Evolutionary conservation across 2,329 filamentous ascomycete genomes (phyloP).

Genomic region (Botryotinia convoluta): DNA sequence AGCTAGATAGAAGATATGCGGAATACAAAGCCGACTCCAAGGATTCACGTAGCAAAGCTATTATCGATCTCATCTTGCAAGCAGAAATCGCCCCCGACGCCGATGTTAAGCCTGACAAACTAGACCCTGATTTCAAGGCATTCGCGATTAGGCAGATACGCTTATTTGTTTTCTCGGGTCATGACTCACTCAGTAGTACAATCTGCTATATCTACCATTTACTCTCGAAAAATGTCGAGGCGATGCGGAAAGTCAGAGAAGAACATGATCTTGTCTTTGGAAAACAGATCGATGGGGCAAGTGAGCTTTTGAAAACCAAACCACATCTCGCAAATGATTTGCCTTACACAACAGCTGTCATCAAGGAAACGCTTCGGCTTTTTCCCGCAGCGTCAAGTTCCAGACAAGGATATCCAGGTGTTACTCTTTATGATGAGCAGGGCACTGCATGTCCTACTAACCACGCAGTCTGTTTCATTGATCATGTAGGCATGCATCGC

Average conservation of each 20-base stretch:
- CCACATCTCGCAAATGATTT: slow-evolving; percentile 26
- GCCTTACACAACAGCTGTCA: slow-evolving; percentile 27
- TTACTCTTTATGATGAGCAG: background rate
- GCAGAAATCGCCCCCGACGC: background rate
- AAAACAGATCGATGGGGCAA: slow-evolving; percentile 16
- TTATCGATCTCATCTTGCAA: slow-evolving; percentile 16
- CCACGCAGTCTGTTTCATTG: background rate
- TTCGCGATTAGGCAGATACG: background rate
- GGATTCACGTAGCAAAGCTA: slow-evolving; percentile 12
- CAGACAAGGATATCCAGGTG: background rate
- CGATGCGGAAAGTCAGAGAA: slow-evolving; percentile 21
- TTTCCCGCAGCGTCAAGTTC: background rate
- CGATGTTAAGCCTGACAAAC: background rate
- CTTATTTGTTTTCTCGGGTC: slow-evolving; percentile 32
- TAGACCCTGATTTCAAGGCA: background rate
- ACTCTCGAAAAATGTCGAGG: slow-evolving; percentile 23
- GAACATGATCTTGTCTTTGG: slow-evolving; percentile 31
- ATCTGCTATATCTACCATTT: slow-evolving; percentile 25
- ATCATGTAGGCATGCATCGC: background rate
- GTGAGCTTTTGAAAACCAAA: slow-evolving; percentile 12
- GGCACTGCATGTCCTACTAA: slow-evolving; percentile 2
- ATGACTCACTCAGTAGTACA: slow-evolving; percentile 28
- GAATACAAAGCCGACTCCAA: slow-evolving; percentile 9
- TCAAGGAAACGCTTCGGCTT: slow-evolving; percentile 24
- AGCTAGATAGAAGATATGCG: slow-evolving; percentile 27